These are phyloP conservation scores for Glomus cerebriforme DNA, from an alignment of 192 early-diverging fungal genomes.

Conservation along the genomic window DNA sequence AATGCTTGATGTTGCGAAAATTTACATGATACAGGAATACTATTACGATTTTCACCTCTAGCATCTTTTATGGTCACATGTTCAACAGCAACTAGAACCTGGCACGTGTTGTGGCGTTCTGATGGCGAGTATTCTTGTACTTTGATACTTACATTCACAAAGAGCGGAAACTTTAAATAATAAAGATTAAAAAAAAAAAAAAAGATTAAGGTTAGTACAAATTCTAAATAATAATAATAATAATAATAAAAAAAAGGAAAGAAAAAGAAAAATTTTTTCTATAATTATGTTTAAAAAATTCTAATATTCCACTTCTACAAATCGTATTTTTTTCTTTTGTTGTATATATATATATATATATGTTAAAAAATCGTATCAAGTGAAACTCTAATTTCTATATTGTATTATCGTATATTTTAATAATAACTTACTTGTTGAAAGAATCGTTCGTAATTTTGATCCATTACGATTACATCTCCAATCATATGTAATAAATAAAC, in stretches of 20 bases:
- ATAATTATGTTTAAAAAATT: too few relatives aligned
- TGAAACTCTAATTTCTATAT: background rate
- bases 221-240: background rate
- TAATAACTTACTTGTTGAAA: slow-evolving; percentile 1
- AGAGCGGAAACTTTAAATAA: slow-evolving; percentile 46
- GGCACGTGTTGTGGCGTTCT: background rate
- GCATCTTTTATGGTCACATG: slow-evolving; percentile 4
- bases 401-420: background rate
- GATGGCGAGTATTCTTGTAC: slow-evolving; percentile 16
- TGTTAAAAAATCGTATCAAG: background rate
- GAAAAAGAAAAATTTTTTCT: too few relatives aligned
- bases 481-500: slow-evolving; percentile 26
- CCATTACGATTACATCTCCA: background rate
- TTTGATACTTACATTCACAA: slow-evolving; percentile 40
- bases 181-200: slow-evolving; percentile 14
- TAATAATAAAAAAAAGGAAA: too few relatives aligned
- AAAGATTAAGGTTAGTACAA: background rate
- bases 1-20: background rate
- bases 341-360: too few relatives aligned
- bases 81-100: slow-evolving; percentile 7
- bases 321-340: too few relatives aligned
- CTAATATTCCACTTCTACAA: too few relatives aligned
- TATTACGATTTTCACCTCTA: background rate
- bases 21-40: background rate
- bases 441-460: background rate